A percentile compares a stretch with the other conserved stretches of the same genome.
phyloP scores from a whole-genome alignment of 2,329 filamentous ascomycete species.

The Beauveria pseudobassiana region DNA sequence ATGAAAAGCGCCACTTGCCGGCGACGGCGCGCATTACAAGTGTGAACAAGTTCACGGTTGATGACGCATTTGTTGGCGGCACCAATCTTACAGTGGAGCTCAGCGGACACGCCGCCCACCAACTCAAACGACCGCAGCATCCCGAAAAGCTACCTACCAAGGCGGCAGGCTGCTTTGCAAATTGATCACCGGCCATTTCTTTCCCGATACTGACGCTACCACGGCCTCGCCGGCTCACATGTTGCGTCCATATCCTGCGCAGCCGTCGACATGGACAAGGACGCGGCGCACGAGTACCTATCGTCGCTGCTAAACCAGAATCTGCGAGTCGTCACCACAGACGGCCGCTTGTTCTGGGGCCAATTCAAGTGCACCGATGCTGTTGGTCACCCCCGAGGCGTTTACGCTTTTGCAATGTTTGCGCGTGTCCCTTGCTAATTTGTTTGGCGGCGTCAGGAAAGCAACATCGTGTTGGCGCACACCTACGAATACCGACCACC shows the following conservation, averaged over 20 bases:
- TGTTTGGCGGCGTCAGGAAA: conserved; percentile 50
- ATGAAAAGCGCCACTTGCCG: not conserved
- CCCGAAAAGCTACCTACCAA: not conserved
- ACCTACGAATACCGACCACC: conserved; percentile 87
- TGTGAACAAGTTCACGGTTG: conserved; percentile 12
- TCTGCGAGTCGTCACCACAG: conserved; percentile 70
- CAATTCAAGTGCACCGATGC: conserved; percentile 92
- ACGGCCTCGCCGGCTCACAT: not conserved
- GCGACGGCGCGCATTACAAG: not conserved
- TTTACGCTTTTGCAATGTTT: not conserved
- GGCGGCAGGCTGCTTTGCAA: not conserved
- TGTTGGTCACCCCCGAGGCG: conserved; percentile 39
- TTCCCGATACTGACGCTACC: not conserved
- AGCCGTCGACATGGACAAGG: conserved; percentile 36
- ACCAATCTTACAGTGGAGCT: conserved; percentile 8
- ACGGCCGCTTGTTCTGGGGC: conserved; percentile 83
- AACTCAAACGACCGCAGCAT: not conserved
- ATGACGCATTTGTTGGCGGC: conserved; percentile 8
- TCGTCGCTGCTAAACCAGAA: conserved; percentile 67
- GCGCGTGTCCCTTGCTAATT: not conserved
- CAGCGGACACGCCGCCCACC: not conserved
- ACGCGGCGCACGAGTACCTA: conserved; percentile 49
- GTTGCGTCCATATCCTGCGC: not conserved
- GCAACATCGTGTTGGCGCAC: conserved; percentile 77
- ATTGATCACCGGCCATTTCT: not conserved